These are phyloP conservation scores for Nepenthes gracilis DNA, from an alignment of 148 eudicot genomes.

Conservation along the genomic window DNA sequence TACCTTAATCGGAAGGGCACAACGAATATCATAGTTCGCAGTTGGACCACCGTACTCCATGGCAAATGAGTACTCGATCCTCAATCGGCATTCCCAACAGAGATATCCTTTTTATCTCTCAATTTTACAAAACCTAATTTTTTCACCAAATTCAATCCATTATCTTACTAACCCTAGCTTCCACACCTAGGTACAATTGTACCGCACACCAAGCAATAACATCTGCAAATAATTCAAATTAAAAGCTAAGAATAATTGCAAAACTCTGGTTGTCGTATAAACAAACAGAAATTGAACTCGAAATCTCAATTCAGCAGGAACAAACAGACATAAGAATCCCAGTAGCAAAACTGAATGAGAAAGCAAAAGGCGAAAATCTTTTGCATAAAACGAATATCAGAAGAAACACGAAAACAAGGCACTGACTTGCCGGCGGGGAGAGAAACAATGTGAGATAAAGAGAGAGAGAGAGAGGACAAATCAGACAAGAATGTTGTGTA, in stretches of 20 bases:
- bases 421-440: no score
- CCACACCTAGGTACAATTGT: background rate
- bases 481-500: no score
- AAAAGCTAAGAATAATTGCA: background rate
- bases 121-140: constrained; percentile 6
- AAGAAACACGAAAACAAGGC: no score
- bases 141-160: background rate
- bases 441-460: no score
- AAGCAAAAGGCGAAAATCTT: no score
- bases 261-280: background rate
- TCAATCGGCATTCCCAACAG: constrained; percentile 22
- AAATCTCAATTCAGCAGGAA: no score
- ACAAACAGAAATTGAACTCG: no score
- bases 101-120: constrained; percentile 15
- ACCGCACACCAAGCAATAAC: background rate
- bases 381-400: no score
- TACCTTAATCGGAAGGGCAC: constrained; percentile 72
- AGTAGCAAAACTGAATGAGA: no score
- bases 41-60: constrained; percentile 92
- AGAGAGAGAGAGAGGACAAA: no score
- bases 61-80: constrained; percentile 59
- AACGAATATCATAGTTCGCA: constrained; percentile 52
- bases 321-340: no score
- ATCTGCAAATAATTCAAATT: background rate
- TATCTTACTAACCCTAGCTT: constrained; percentile 16